These are phyloP conservation scores for Eustoma russellianum DNA, from an alignment of 257 asterid genomes.

Conservation along the genomic window DNA sequence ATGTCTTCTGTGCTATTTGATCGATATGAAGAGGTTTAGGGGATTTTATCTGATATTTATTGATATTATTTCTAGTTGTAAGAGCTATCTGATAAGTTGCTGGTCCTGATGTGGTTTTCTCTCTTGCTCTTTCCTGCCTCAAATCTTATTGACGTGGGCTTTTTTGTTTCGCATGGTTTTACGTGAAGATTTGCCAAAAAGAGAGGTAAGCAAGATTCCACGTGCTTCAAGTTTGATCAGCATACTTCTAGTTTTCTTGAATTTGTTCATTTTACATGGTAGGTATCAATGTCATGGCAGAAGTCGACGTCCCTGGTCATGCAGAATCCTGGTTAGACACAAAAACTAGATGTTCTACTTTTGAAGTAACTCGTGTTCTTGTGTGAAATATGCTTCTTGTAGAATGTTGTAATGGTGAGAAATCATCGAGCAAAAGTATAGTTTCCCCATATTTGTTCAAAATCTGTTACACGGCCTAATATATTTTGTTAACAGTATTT, in stretches of 20 bases:
- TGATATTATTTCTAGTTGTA: not conserved
- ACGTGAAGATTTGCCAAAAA: constrained; percentile 63
- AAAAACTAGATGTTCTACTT: constrained; percentile 4
- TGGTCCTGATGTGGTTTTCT: constrained; percentile 4
- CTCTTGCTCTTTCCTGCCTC: constrained; percentile 8
- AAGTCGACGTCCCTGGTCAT: constrained; percentile 96
- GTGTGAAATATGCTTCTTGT: not conserved
- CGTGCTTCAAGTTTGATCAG: constrained; percentile 1
- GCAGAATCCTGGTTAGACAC: constrained; percentile 70
- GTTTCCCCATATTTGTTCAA: too few relatives aligned
- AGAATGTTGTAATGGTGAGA: not conserved
- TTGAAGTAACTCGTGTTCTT: not conserved
- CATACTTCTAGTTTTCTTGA: not conserved
- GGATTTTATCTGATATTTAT: not conserved
- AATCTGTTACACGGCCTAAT: too few relatives aligned
- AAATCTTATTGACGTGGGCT: constrained; percentile 14
- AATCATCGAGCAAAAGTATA: not conserved
- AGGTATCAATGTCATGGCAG: constrained; percentile 95
- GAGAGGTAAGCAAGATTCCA: constrained; percentile 53
- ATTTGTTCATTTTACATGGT: constrained; percentile 7
- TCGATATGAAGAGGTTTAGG: not conserved
- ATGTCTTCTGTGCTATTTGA: not conserved
- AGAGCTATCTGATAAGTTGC: not conserved
- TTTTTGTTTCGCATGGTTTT: constrained; percentile 4
- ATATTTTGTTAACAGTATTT: too few relatives aligned